Conservation (phyloP, 164 flowering plant genomes). For the Chimonanthus salicifolius region DNA sequence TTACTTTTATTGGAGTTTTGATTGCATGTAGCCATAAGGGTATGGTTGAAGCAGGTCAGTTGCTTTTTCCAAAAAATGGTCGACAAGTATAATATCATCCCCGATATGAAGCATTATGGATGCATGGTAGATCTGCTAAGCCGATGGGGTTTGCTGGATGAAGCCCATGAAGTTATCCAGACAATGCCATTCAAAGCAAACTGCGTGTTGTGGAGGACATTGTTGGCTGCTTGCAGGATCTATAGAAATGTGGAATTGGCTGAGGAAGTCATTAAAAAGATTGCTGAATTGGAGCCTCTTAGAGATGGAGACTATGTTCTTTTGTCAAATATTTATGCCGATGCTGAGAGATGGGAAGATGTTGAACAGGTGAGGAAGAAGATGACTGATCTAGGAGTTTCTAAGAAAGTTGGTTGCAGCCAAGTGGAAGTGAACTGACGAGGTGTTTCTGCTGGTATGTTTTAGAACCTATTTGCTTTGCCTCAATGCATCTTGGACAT, state of each 20-base stretch:
- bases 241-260: conserved; percentile 38
- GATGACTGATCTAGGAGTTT: conserved; percentile 32
- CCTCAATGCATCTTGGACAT: neutral
- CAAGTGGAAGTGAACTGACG: conserved; percentile 16
- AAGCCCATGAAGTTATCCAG: conserved; percentile 32
- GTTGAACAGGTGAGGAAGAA: conserved; percentile 35
- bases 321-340: conserved; percentile 47
- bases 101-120: conserved; percentile 47
- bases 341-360: conserved; percentile 40
- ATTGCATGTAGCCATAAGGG: conserved; percentile 46
- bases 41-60: conserved; percentile 34
- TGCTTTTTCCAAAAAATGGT: conserved; percentile 30
- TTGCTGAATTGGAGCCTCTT: conserved; percentile 28
- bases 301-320: conserved; percentile 40
- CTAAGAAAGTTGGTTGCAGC: conserved; percentile 39
- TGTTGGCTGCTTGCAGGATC: conserved; percentile 44
- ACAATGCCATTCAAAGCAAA: conserved; percentile 32
- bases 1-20: conserved; percentile 48
- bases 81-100: conserved; percentile 29
- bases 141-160: conserved; percentile 39
- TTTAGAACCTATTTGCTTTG: too few species aligned
- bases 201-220: conserved; percentile 41
- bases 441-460: neutral
- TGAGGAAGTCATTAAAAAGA: conserved; percentile 29
- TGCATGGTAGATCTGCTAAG: conserved; percentile 58